Base-by-base conservation (phyloP, 768 basidiomycete species). In the Agaricus sinodeliciosus region DNA sequence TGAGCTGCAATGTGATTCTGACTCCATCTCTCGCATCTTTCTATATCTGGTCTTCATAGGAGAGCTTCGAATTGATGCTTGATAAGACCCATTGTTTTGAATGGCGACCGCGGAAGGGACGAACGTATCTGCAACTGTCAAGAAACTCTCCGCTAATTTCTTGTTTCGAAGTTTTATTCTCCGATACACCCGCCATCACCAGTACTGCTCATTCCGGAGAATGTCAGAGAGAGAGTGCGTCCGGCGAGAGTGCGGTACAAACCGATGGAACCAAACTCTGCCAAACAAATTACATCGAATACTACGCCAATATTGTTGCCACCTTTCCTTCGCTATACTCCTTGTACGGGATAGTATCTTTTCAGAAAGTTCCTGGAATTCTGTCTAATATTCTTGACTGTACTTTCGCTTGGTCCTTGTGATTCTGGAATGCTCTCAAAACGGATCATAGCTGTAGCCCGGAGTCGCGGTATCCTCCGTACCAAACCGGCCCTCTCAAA, bases 391-490 rank as follows among this genome's bases (percentile, higher is more conserved):
- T 4, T 27, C 37, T 25, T 26, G 25, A 19, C 19, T 27, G 16
- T 12, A 19, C 25, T 39, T 48, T 44, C 9, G 12, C 28, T 25
- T 25, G 28, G 15, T 31, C 36, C 25, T 22, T 41, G 15, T 36
- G 22, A 18, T 43, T 8, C 2, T 28, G 45, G 22, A 46, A 89
- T 89, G 85, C 75, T 87, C 34, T 87, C 87, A 60, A 80, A 81
- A 76, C 84, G 75, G 56, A 75, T 87, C 56, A 71, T 87, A 54
- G 76, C 80, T 54, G 68, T 82, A 51, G 84, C 85, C 56, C 81
- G 82, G 51, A 75, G 79, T 58, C 82, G 82, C 57, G 74, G 73
- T 54, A 64, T 81, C 15, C 58, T 77, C 55, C 71, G 71, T 59
- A 57, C 67, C 69, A 68, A 31, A 55, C 61, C 51, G 61, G 57